Conservation (phyloP, 257 asterid species). For the Solanum arcanum region DNA sequence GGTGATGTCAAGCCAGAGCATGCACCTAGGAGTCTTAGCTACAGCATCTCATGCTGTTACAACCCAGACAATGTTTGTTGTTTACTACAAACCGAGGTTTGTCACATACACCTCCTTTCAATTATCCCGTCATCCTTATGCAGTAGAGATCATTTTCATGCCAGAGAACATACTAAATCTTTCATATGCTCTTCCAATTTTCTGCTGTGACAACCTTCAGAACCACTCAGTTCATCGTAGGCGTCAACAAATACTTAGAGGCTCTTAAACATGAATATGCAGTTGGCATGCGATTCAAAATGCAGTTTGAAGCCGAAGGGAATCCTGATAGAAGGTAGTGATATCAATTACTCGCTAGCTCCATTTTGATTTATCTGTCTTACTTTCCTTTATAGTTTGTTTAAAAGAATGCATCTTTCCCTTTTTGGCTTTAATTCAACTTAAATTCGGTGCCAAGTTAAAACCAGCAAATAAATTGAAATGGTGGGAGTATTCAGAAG, state of each 20-base stretch:
- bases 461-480: neutral
- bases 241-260: slow-evolving; percentile 63
- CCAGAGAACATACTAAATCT: neutral
- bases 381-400: neutral
- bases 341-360: neutral
- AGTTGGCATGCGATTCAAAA: slow-evolving; percentile 71
- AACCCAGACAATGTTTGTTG: slow-evolving; percentile 52
- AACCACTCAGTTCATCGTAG: slow-evolving; percentile 69
- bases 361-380: neutral
- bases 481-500: neutral
- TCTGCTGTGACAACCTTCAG: slow-evolving; percentile 13
- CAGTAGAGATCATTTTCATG: neutral
- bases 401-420: neutral
- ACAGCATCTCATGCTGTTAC: slow-evolving; percentile 69
- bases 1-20: slow-evolving; percentile 77
- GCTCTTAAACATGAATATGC: slow-evolving; percentile 47
- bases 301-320: slow-evolving; percentile 77
- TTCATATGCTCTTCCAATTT: neutral
- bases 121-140: neutral
- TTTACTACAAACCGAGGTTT: slow-evolving; percentile 79
- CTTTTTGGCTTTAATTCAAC: neutral
- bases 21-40: slow-evolving; percentile 83
- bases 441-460: neutral
- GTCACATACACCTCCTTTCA: neutral
- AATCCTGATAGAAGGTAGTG: slow-evolving; percentile 70